Conservation (phyloP, 805 yeast genomes). For the Metschnikowia cerradonensis region DNA sequence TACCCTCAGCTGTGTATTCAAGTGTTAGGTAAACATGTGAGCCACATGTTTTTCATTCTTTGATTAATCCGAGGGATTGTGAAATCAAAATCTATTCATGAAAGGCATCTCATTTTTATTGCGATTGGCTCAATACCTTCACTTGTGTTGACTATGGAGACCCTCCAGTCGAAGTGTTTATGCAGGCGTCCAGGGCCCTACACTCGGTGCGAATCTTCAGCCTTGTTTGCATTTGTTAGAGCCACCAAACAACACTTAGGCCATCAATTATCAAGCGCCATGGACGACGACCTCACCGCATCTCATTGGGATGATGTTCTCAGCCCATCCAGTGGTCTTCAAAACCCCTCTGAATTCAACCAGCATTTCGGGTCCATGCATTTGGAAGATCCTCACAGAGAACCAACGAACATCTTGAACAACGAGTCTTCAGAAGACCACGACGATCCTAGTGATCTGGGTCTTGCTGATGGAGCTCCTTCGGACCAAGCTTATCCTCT, state of each 20-base stretch:
- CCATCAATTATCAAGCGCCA: constrained; percentile 10
- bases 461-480: constrained; percentile 9
- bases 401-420: constrained; percentile 5
- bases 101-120: too few relatives aligned
- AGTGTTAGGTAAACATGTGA: too few relatives aligned
- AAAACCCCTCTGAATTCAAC: constrained; percentile 5
- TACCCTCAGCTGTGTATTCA: too few relatives aligned
- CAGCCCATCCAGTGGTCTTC: constrained; percentile 22
- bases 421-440: constrained; percentile 13
- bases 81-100: too few relatives aligned
- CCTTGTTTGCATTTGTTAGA: background rate
- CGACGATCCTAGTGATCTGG: constrained; percentile 16
- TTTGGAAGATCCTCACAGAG: constrained; percentile 13
- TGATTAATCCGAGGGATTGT: too few relatives aligned
- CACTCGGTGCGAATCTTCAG: background rate
- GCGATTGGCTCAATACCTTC: background rate
- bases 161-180: background rate
- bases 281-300: constrained; percentile 51
- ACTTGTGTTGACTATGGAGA: background rate
- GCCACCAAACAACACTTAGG: background rate
- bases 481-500: background rate
- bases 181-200: constrained; percentile 1
- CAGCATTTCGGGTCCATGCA: constrained; percentile 15
- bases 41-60: too few relatives aligned
- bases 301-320: constrained; percentile 62